Evolutionary conservation across 1,284 basidiomycete species (phyloP).

Genomic region (Boletus semigastroideus): DNA sequence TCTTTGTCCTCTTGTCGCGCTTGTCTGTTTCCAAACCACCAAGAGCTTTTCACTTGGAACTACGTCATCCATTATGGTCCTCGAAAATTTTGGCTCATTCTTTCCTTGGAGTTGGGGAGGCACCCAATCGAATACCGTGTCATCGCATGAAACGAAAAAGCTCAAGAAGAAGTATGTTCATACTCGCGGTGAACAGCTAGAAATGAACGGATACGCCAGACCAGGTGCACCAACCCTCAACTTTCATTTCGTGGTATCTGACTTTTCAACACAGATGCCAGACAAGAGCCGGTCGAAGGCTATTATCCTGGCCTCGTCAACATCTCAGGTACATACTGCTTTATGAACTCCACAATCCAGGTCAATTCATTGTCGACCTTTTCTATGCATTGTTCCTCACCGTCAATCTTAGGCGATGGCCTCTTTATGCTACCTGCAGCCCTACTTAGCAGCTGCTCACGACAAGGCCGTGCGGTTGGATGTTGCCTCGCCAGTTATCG

Average conservation of each 20-base stretch:
- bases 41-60: conserved; percentile 21
- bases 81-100: conserved; percentile 50
- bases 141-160: conserved; percentile 42
- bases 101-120: conserved; percentile 62
- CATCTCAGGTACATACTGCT: conserved; percentile 92
- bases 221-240: conserved; percentile 20
- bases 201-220: conserved; percentile 38
- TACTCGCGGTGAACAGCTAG: conserved; percentile 56
- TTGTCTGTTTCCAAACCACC: conserved; percentile 39
- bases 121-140: conserved; percentile 28
- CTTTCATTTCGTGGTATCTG: not conserved
- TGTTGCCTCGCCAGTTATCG: conserved; percentile 80
- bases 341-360: conserved; percentile 93
- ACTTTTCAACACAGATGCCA: conserved; percentile 19
- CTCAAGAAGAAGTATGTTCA: conserved; percentile 48
- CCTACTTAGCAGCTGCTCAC: conserved; percentile 72
- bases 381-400: conserved; percentile 12
- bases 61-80: conserved; percentile 49
- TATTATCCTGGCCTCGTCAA: conserved; percentile 89
- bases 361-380: conserved; percentile 40
- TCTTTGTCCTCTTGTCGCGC: conserved; percentile 50
- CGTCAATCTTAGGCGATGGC: conserved; percentile 65
- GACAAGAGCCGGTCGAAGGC: conserved; percentile 37
- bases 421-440: conserved; percentile 75
- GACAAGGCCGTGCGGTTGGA: conserved; percentile 72